Conservation (phyloP, 352 stramenopile genomes). For the Phytopythium cucurbitacearum region DNA sequence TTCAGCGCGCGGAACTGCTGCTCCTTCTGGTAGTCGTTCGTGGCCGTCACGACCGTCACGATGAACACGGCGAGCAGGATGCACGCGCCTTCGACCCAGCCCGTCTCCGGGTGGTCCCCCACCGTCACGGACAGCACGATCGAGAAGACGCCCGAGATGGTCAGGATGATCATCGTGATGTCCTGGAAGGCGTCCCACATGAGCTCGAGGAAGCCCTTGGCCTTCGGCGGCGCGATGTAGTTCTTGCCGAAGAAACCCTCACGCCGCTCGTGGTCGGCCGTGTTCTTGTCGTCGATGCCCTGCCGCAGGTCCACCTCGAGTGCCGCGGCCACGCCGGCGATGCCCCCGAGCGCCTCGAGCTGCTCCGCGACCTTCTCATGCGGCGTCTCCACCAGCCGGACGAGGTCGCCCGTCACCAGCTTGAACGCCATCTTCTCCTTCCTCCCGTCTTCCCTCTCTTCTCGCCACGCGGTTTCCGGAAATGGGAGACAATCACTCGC, state of each 20-base stretch:
- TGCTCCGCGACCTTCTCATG: slow-evolving; percentile 45
- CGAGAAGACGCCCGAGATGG: slow-evolving; percentile 76
- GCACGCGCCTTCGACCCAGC: slow-evolving; percentile 87
- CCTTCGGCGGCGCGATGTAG: slow-evolving; percentile 46
- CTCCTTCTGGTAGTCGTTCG: slow-evolving; percentile 91
- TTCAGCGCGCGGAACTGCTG: slow-evolving; percentile 85
- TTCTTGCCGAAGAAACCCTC: slow-evolving; percentile 57
- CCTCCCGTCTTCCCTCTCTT: too few species aligned
- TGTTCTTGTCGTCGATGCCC: slow-evolving; percentile 41
- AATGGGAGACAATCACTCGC: too few species aligned
- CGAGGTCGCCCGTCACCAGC: slow-evolving; percentile 49
- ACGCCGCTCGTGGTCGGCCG: slow-evolving; percentile 26
- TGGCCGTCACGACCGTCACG: slow-evolving; percentile 81
- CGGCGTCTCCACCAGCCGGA: slow-evolving; percentile 61
- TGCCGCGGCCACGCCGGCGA: slow-evolving; percentile 39
- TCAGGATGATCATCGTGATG: slow-evolving; percentile 88
- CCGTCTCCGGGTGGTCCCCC: slow-evolving; percentile 46
- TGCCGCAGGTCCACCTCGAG: slow-evolving; percentile 41
- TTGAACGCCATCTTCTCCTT: slow-evolving; percentile 23
- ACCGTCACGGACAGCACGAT: slow-evolving; percentile 61
- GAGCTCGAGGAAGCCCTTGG: slow-evolving; percentile 67
- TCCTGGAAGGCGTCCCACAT: slow-evolving; percentile 90
- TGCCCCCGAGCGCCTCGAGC: slow-evolving; percentile 35
- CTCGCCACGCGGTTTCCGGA: too few species aligned
- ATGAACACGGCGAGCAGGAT: slow-evolving; percentile 89